Percentiles rank a stretch among this genome's conserved stretches.
Conservation (phyloP, 202 grass and related monocot species). For the Miscanthus sacchariflorus region DNA sequence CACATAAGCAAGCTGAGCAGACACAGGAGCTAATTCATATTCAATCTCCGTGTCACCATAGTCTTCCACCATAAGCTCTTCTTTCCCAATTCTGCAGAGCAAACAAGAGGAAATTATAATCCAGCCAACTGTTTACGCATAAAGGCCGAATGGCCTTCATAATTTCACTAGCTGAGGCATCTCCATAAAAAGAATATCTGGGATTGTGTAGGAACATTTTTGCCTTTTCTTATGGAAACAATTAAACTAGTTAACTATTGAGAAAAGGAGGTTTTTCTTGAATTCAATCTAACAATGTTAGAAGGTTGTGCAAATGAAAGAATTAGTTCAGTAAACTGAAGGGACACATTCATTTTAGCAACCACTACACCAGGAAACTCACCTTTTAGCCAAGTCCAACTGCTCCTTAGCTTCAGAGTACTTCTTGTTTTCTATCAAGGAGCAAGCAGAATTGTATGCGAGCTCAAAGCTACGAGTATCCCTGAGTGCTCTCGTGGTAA, state of each 20-base stretch:
- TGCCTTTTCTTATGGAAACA: background rate
- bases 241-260: background rate
- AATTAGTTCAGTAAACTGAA: conserved; percentile 15
- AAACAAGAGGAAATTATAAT: conserved; percentile 35
- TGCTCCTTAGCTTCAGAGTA: conserved; percentile 81
- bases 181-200: conserved; percentile 23
- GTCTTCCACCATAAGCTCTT: conserved; percentile 86
- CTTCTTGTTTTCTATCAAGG: conserved; percentile 90
- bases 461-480: conserved; percentile 87
- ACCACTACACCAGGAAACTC: conserved; percentile 29
- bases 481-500: conserved; percentile 58
- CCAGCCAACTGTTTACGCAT: background rate
- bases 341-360: conserved; percentile 11
- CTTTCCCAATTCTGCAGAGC: conserved; percentile 76
- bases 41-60: conserved; percentile 74
- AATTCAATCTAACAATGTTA: conserved; percentile 17
- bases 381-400: conserved; percentile 89
- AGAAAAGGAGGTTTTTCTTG: background rate
- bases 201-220: background rate
- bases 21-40: conserved; percentile 82
- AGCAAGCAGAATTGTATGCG: conserved; percentile 89
- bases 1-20: conserved; percentile 85
- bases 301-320: background rate
- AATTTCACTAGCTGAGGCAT: conserved; percentile 22
- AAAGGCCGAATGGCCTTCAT: background rate